Base-by-base conservation (phyloP, 2,329 filamentous ascomycete genomes). In the Daldinia sp. region DNA sequence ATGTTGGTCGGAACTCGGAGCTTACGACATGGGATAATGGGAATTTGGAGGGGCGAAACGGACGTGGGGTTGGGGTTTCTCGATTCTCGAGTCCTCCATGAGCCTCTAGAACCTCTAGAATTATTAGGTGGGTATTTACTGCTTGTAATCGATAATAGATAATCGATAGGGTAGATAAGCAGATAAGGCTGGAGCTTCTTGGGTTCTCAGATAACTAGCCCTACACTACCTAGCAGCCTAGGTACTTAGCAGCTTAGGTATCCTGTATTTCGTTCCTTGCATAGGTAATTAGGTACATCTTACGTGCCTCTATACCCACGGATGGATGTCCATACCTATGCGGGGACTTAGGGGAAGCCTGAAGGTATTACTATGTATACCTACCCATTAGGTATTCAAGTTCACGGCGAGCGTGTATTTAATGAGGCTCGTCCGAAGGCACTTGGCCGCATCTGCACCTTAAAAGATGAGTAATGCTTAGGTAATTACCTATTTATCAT, bases 1-100 rank as follows among this genome's bases (percentile, higher is more conserved):
- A 63, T 25, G 57, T 63, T 52, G 17, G 58, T 65, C 70, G 70
- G 70, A 49, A 67, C 50, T 58, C 70, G 70, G 70, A 68, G 67
- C 66, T 70, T 68, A 59, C 35, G 58, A 65, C 32, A 29, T 49
- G 35, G 41, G n/a, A n/a, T n/a, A n/a, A n/a, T 39, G 23, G 27
- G 21, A 23, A 35, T 25, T n/a, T 30, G 49, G 48, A 58, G 59
- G 43, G 58, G 51, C 19, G 35, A 62, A 32, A 25, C 48, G 41
- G 19, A n/a, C 48, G 49, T 37, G 34, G 50, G 50, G 50, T 27
- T 51, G 21, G 4, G 47, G 35, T 45, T 23, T 43, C 51, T 54
- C 29, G 49, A 34, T 54, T 51, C 29, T 56, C 32, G 52, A 29
- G 23, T 35, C 32, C 49, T 64, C 52, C 30, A 65, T 23, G 27